Base-by-base conservation (phyloP, 345 rosid genomes). In the Citrus unshiu region DNA sequence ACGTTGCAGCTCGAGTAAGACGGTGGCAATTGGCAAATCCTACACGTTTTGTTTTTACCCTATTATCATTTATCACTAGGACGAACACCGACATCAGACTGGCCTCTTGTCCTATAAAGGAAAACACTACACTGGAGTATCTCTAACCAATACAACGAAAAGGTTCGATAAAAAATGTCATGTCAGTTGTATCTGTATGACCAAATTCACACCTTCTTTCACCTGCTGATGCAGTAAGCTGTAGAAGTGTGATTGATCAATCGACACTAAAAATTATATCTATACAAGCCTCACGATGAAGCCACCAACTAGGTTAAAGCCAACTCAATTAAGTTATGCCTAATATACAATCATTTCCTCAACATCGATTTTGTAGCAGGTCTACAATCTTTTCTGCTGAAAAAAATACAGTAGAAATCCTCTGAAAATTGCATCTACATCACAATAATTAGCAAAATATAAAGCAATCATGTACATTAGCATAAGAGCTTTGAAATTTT, bases 381-480 rank as follows among this genome's bases (percentile, higher is more conserved):
- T 43, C n/a, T 62, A 61, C 70, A 18, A 49, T 3, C 30, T 58
- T 79, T 25, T 81, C 71, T 75, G 68, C 71, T 21, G 39, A 72
- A 71, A 51, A 49, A 68, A 60, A 73, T 70, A 70, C 14, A 59
- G 78, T 59, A 82, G 81, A 74, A 37, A 59, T 59, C 80, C 83
- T 66, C 43, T 2, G 25, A 70, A 76, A 84, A 81, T 75, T 49
- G 70, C 66, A 29, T 22, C 80, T 65, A 71, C 3, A 37, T 43
- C 49, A 34, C 9, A 32, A 34, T n/a, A 67, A 76, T 60, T 34
- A 66, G n/a, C 73, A 10, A 77, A 81, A 80, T 32, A 74, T 74
- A 80, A 80, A 72, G 37, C 72, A 69, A 79, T 73, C 82, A 85
- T 84, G 68, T 85, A 88, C 91, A 85, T 27, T 61, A 54, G 40